Percentiles rank a stretch among this genome's conserved stretches.
Conservation (phyloP, 2,329 filamentous ascomycete genomes). For the Penicillium sp. region DNA sequence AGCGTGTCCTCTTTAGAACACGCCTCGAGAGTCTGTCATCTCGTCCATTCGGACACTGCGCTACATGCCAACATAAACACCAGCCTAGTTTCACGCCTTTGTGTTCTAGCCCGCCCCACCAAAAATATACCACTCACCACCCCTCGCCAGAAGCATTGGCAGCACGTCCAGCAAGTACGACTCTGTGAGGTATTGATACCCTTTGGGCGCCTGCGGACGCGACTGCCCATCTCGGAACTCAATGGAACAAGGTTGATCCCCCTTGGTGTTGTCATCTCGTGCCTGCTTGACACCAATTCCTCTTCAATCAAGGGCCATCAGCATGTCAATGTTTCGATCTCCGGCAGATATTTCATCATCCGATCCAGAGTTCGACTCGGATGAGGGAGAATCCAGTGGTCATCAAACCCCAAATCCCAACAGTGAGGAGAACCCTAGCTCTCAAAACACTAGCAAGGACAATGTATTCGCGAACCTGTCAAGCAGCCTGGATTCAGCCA, state of each 20-base stretch:
- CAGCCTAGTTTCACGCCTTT: background rate
- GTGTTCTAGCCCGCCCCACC: slow-evolving; percentile 1
- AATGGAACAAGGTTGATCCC: slow-evolving; percentile 1
- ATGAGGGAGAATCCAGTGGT: slow-evolving; percentile 19
- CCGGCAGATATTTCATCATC: slow-evolving; percentile 45
- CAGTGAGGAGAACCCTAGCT: background rate
- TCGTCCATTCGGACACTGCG: background rate
- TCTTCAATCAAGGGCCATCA: slow-evolving; percentile 12
- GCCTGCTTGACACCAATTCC: background rate
- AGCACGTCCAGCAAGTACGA: background rate
- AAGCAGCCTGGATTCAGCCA: slow-evolving; percentile 8
- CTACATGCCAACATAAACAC: background rate
- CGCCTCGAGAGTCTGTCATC: background rate
- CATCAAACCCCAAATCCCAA: slow-evolving; percentile 16
- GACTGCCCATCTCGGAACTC: background rate
- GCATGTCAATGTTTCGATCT: slow-evolving; percentile 48
- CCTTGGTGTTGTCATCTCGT: background rate
- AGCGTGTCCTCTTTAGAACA: slow-evolving; percentile 13
- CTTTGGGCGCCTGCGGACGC: background rate
- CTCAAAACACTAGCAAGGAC: slow-evolving; percentile 3
- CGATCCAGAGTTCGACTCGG: slow-evolving; percentile 35
- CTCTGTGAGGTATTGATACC: background rate
- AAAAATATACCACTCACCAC: slow-evolving; percentile 3
- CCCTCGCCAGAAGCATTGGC: background rate
- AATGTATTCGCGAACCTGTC: slow-evolving; percentile 1